Percentiles rank a stretch among this genome's conserved stretches.
phyloP scores from a whole-genome alignment of 106 monocot genomes.

The Vanilla planifolia region DNA sequence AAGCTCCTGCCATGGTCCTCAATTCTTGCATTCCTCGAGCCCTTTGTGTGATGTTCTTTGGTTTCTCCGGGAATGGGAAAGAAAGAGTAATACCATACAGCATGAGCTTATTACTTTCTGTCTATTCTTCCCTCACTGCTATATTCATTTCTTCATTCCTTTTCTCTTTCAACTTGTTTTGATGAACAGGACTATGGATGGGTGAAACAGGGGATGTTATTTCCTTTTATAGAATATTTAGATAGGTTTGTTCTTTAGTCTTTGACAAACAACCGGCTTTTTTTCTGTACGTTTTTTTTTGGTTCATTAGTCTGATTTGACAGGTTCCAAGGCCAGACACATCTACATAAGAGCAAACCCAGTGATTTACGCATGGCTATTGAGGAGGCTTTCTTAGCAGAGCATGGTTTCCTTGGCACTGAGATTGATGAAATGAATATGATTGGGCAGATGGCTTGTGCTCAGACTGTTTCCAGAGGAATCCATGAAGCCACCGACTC shows the following conservation, averaged over 20 bases:
- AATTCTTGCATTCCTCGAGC: conserved; percentile 64
- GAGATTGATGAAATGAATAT: conserved; percentile 13
- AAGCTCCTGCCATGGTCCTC: conserved; percentile 57
- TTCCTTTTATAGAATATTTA: conserved; percentile 81
- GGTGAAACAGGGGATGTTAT: conserved; percentile 85
- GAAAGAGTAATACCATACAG: conserved; percentile 43
- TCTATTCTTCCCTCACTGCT: neutral
- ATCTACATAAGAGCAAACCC: conserved; percentile 55
- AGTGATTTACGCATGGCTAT: conserved; percentile 64
- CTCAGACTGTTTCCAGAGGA: conserved; percentile 21
- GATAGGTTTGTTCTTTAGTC: conserved; percentile 46
- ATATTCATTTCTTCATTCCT: neutral
- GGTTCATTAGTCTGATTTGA: neutral
- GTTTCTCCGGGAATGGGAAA: conserved; percentile 53
- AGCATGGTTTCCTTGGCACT: conserved; percentile 49
- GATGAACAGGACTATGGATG: conserved; percentile 84
- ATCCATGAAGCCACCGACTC: conserved; percentile 61
- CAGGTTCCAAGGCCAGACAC: conserved; percentile 86
- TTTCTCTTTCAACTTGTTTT: conserved; percentile 1
- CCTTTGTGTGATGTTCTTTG: conserved; percentile 88
- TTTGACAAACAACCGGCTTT: neutral
- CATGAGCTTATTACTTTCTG: neutral
- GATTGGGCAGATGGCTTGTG: conserved; percentile 14
- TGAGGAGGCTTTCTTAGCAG: conserved; percentile 91
- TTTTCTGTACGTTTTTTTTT: conserved; percentile 2